phyloP scores from a whole-genome alignment of 2,329 filamentous ascomycete genomes.

The Claviceps humidiphila region DNA sequence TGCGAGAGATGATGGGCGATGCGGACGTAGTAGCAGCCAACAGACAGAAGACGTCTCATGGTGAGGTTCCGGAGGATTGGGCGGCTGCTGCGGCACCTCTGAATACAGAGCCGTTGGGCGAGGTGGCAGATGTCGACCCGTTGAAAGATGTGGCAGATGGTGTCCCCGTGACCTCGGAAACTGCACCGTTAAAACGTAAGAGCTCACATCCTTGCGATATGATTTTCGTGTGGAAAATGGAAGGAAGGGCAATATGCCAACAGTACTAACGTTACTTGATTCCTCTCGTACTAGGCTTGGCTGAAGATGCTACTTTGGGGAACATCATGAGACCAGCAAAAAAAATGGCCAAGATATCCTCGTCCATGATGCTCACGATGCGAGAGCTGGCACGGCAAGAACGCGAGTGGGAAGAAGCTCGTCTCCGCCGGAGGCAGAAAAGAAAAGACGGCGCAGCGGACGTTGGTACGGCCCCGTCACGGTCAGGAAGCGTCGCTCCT shows the following conservation, averaged over 20 bases:
- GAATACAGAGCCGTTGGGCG: conserved; percentile 25
- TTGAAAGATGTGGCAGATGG: conserved; percentile 29
- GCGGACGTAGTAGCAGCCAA: conserved; percentile 56
- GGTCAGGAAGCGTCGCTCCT: conserved; percentile 43
- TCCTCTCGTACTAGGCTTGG: conserved; percentile 20
- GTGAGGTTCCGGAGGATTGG: conserved; percentile 66
- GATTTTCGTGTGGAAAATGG: too few relatives aligned
- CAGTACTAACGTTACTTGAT: background rate
- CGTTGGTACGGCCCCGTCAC: conserved; percentile 32
- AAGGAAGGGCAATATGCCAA: background rate
- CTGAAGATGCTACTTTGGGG: conserved; percentile 18
- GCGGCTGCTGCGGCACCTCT: conserved; percentile 50
- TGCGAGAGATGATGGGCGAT: conserved; percentile 67
- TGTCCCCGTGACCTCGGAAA: conserved; percentile 28
- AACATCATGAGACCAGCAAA: conserved; percentile 28
- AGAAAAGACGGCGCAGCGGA: conserved; percentile 45
- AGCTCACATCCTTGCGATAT: background rate
- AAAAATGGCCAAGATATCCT: conserved; percentile 36
- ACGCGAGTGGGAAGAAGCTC: conserved; percentile 58
- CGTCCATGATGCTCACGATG: conserved; percentile 39
- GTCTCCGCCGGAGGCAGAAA: conserved; percentile 53
- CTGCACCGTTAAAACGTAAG: conserved; percentile 49
- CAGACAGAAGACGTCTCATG: conserved; percentile 67
- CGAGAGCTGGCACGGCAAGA: conserved; percentile 53
- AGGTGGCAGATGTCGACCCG: background rate